Percentiles rank a stretch among this genome's conserved stretches.
Evolutionary conservation across 768 basidiomycete genomes (phyloP).

Genomic region (Pluteus cervinus): DNA sequence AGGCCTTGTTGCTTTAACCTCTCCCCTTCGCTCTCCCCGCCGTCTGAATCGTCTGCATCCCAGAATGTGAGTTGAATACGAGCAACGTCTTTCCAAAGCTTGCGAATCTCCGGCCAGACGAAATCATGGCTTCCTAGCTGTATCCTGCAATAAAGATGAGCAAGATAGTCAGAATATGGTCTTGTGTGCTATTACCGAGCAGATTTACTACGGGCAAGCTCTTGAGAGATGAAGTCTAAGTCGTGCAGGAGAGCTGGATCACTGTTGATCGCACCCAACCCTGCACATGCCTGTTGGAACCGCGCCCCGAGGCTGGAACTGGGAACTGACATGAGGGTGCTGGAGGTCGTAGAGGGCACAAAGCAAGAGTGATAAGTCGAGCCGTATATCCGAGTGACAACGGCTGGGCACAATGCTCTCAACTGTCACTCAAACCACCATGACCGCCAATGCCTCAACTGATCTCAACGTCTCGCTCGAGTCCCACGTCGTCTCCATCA

Average conservation of each 20-base stretch:
- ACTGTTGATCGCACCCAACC: conserved; percentile 34
- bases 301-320: conserved; percentile 16
- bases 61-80: conserved; percentile 46
- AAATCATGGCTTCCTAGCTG: conserved; percentile 32
- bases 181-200: not conserved
- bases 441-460: conserved; percentile 15
- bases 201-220: conserved; percentile 39
- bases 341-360: not conserved
- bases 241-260: conserved; percentile 24
- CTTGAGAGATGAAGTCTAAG: conserved; percentile 46
- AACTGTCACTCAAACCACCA: conserved; percentile 10
- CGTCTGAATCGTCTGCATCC: conserved; percentile 42
- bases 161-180: not conserved
- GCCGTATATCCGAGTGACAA: no score
- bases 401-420: not conserved
- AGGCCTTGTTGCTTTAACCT: conserved; percentile 25
- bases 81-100: conserved; percentile 49
- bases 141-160: conserved; percentile 14
- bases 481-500: conserved; percentile 45
- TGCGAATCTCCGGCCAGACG: conserved; percentile 50
- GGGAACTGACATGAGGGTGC: no score
- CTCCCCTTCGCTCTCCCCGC: conserved; percentile 21
- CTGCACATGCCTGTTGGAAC: conserved; percentile 38
- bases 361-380: no score
- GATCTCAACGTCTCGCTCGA: conserved; percentile 65